A percentile compares a stretch with the other conserved stretches of the same genome.
phyloP scores from a whole-genome alignment of 1,139 yeast genomes.

The Wickerhamiella pararugosa region DNA sequence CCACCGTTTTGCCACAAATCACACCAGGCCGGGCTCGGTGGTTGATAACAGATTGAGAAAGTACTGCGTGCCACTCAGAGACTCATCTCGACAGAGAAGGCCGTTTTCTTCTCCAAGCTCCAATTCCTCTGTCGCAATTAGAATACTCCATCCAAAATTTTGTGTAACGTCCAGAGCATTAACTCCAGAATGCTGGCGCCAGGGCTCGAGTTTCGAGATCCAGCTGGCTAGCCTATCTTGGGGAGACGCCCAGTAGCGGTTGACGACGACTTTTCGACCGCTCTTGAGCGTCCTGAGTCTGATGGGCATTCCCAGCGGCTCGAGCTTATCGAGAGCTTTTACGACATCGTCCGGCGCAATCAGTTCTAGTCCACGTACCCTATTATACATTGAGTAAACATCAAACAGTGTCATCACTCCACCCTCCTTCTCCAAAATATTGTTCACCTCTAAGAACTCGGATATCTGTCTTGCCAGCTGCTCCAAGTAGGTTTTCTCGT shows the following conservation, averaged over 20 bases:
- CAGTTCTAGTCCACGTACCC: slow-evolving; percentile 43
- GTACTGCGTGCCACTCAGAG: slow-evolving; percentile 40
- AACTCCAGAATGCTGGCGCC: slow-evolving; percentile 26
- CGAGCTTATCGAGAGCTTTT: slow-evolving; percentile 37
- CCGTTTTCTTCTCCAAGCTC: slow-evolving; percentile 46
- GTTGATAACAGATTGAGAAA: slow-evolving; percentile 19
- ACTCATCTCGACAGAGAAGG: slow-evolving; percentile 48
- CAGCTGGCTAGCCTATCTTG: slow-evolving; percentile 18
- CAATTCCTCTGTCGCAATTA: slow-evolving; percentile 54
- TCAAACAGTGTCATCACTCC: slow-evolving; percentile 48
- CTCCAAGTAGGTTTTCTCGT: slow-evolving; percentile 28
- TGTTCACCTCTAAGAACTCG: slow-evolving; percentile 34
- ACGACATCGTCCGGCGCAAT: slow-evolving; percentile 44
- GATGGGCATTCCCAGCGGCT: slow-evolving; percentile 32
- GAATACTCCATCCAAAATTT: slow-evolving; percentile 51
- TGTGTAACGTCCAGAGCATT: slow-evolving; percentile 35
- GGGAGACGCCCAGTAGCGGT: slow-evolving; percentile 13
- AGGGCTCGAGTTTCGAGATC: slow-evolving; percentile 19
- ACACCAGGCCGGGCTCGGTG: too few relatives aligned
- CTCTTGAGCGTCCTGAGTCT: slow-evolving; percentile 27
- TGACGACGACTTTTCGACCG: slow-evolving; percentile 33
- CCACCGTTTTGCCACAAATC: too few relatives aligned
- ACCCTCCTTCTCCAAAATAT: slow-evolving; percentile 33
- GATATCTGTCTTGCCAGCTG: slow-evolving; percentile 44
- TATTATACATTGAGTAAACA: slow-evolving; percentile 43